Evolutionary conservation across 345 rosid genomes (phyloP).

Genomic region (Balakata baccata): DNA sequence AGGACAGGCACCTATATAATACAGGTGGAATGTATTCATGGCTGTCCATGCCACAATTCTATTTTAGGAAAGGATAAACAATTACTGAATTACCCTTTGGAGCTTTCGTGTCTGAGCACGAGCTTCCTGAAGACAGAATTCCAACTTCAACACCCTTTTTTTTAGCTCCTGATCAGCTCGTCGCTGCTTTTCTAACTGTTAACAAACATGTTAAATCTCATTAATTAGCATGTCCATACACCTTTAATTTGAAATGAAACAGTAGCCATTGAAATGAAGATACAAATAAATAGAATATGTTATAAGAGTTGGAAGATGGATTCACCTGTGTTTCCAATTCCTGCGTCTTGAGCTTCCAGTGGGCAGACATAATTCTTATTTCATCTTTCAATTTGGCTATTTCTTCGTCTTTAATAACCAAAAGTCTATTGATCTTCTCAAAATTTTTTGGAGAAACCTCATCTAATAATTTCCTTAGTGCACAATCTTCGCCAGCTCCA

Average conservation of each 20-base stretch:
- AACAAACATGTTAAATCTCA: slow-evolving; percentile 16
- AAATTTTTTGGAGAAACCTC: slow-evolving; percentile 69
- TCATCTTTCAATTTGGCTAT: slow-evolving; percentile 69
- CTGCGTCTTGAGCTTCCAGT: slow-evolving; percentile 76
- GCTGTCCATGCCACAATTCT: not conserved
- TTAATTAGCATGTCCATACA: not conserved
- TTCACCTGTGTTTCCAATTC: slow-evolving; percentile 81
- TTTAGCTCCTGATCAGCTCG: slow-evolving; percentile 81
- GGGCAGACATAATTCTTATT: slow-evolving; percentile 69
- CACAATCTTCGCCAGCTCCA: slow-evolving; percentile 51
- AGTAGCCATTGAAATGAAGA: not conserved
- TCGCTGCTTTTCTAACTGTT: slow-evolving; percentile 80
- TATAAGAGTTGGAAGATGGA: not conserved
- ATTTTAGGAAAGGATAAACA: not conserved
- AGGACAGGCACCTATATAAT: not conserved
- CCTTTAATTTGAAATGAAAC: not conserved
- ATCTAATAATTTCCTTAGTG: slow-evolving; percentile 48
- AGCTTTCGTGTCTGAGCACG: slow-evolving; percentile 78
- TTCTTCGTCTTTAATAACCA: slow-evolving; percentile 64
- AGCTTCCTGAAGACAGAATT: slow-evolving; percentile 87
- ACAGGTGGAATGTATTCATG: not conserved
- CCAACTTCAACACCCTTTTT: slow-evolving; percentile 82
- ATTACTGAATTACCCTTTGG: slow-evolving; percentile 72
- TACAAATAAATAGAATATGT: not conserved
- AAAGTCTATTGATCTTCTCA: slow-evolving; percentile 55